These are phyloP conservation scores for Penicillium sp. DNA, from an alignment of 2,329 filamentous ascomycete genomes.

Conservation along the genomic window DNA sequence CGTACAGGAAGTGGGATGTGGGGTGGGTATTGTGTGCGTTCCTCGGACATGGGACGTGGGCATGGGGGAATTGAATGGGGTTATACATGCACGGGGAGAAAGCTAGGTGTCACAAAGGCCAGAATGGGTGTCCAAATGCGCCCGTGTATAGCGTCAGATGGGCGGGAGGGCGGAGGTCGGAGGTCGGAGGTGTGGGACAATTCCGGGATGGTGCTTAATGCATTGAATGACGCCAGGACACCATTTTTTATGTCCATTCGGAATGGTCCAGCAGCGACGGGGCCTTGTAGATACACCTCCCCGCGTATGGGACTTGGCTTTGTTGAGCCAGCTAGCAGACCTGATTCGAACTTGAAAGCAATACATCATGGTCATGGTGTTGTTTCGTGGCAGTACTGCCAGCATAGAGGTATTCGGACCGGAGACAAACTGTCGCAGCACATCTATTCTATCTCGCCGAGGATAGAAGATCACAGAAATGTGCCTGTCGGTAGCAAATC, in stretches of 20 bases:
- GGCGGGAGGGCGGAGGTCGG: neutral
- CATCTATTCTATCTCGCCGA: neutral
- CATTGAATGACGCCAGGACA: too few relatives aligned
- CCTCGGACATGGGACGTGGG: too few relatives aligned
- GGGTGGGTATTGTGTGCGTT: too few relatives aligned
- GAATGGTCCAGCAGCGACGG: too few relatives aligned
- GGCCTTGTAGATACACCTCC: too few relatives aligned
- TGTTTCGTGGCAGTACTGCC: too few relatives aligned
- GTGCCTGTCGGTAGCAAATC: constrained; percentile 37
- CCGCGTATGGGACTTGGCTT: neutral
- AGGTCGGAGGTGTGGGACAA: too few relatives aligned
- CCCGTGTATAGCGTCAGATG: constrained; percentile 6
- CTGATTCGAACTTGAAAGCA: neutral
- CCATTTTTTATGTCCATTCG: too few relatives aligned
- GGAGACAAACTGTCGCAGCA: neutral
- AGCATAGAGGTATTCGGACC: neutral
- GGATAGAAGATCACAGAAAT: neutral
- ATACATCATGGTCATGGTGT: neutral
- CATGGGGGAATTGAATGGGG: too few relatives aligned
- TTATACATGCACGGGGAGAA: constrained; percentile 6
- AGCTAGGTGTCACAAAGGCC: neutral
- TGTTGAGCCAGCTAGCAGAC: neutral
- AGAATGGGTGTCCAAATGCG: neutral
- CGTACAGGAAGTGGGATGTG: too few relatives aligned
- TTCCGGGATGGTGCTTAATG: too few relatives aligned